A percentile compares a stretch with the other conserved stretches of the same genome.
These are phyloP conservation scores for Candida ortonii DNA, from an alignment of 805 yeast genomes.

Conservation along the genomic window DNA sequence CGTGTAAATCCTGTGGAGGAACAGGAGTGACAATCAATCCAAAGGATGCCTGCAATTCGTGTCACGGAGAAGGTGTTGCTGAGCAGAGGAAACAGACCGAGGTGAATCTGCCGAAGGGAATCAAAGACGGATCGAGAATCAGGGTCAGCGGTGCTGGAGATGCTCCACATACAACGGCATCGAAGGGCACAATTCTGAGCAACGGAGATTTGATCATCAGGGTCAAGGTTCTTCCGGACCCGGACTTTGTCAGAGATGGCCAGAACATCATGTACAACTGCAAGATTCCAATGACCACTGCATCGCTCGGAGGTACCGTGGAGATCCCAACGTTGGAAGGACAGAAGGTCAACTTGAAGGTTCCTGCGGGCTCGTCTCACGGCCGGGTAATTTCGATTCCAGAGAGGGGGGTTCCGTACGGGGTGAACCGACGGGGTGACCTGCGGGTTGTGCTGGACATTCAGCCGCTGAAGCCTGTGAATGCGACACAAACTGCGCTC, in stretches of 20 bases:
- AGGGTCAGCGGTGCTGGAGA: constrained; percentile 89
- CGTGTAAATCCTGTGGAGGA: constrained; percentile 86
- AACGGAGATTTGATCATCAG: constrained; percentile 90
- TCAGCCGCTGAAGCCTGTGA: constrained; percentile 67
- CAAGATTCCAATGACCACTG: constrained; percentile 88
- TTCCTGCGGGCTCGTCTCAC: constrained; percentile 80
- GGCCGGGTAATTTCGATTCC: constrained; percentile 75
- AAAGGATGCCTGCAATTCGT: constrained; percentile 67
- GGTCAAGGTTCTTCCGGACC: constrained; percentile 73
- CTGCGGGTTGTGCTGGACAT: constrained; percentile 73
- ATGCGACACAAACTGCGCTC: constrained; percentile 82
- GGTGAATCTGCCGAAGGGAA: constrained; percentile 85
- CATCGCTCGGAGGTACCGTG: constrained; percentile 90
- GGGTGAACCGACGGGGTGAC: constrained; percentile 64
- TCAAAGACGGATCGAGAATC: constrained; percentile 80
- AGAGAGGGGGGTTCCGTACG: constrained; percentile 80
- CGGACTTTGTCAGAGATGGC: constrained; percentile 62
- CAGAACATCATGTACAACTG: constrained; percentile 63
- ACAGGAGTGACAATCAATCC: constrained; percentile 74
- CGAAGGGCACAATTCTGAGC: constrained; percentile 60
- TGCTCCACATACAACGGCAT: constrained; percentile 74
- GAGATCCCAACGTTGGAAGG: constrained; percentile 87
- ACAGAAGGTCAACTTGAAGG: constrained; percentile 66
- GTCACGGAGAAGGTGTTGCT: constrained; percentile 89
- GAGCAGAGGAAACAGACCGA: constrained; percentile 66